phyloP scores from a whole-genome alignment of 495 filamentous ascomycete genomes.

The Elasticomyces elasticus region DNA sequence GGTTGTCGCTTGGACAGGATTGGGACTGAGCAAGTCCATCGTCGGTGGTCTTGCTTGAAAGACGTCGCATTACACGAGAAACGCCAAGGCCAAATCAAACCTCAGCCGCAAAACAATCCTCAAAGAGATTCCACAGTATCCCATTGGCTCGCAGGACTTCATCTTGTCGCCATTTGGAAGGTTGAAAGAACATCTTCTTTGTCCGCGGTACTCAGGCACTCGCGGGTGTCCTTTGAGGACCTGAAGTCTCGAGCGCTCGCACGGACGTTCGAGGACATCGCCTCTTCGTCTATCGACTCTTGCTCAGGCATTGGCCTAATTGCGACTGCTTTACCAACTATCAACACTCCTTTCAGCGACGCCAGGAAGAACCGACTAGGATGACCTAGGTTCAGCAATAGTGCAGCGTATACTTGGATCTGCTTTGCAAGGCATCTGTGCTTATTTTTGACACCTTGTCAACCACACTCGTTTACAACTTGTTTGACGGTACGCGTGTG shows the following conservation, averaged over 20 bases:
- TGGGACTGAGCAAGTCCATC: neutral
- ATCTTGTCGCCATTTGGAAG: neutral
- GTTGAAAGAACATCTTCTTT: neutral
- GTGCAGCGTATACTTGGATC: neutral
- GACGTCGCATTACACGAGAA: neutral
- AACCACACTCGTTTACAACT: conserved; percentile 16
- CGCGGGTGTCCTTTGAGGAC: neutral
- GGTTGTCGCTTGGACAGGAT: neutral
- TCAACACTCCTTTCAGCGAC: conserved; percentile 11
- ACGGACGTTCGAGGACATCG: neutral
- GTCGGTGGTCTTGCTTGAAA: neutral
- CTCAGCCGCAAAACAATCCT: conserved; percentile 1
- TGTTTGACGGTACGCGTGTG: neutral
- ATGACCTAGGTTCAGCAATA: conserved; percentile 8
- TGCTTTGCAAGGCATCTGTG: neutral
- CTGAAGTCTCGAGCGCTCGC: neutral
- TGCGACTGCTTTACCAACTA: conserved; percentile 17
- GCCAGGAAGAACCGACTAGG: conserved; percentile 1
- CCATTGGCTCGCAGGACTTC: neutral
- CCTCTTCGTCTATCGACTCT: neutral
- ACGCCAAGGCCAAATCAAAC: conserved; percentile 4
- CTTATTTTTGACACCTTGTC: conserved; percentile 13
- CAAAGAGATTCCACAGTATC: neutral
- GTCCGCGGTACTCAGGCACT: neutral
- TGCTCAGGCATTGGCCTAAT: neutral